Evolutionary conservation across 2,329 filamentous ascomycete genomes (phyloP), one percentile per base, ranked within the genome.

Genomic region (Diaporthe humulicola): DNA sequence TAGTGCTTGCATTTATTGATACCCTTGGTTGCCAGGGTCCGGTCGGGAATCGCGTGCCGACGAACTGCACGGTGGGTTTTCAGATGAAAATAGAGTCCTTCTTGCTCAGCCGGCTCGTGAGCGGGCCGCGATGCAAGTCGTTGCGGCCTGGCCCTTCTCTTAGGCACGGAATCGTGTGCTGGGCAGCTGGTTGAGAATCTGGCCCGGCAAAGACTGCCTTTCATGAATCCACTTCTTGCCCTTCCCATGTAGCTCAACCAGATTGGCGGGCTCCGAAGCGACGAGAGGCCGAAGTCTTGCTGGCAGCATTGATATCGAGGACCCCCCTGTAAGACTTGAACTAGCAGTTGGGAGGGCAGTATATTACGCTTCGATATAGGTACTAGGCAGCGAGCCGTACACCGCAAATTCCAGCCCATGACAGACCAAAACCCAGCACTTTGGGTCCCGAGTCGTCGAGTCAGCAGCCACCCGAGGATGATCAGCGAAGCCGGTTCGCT

Each of bases 401-500:
- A 70, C 67, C 33, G 67, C 74, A 61, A 73, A 74, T 60, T 38
- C 66, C 58, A 71, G 73, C 71, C 42, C 58, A 58, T 48, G 22
- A 54, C 58, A 70, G 71, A 64, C 71, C 70, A 69, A 71, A 74
- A 69, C 74, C 74, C 74, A 75, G 74, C 74, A 69, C 66, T 71
- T 50, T 75, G 71, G 74, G 66, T 54, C 74, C 71, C 50, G 52
- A 61, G 74, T 60, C 54, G 45, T 75, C 70, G 66, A 74, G 71
- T 75, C 74, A 75, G 74, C 74, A 75, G 74, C 74, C 74, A 75
- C 74, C 74, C 74, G 74, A 61, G 33, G 58, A 50, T 57, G 74
- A 75, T 75, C 74, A 75, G 67, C 71, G 52, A 67, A 70, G 45
- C 66, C 67, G 58, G 66, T 61, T 74, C 28, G 66, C 57, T 45